Evolutionary conservation across 176 grass and related monocot species (phyloP), one percentile per base, ranked within the genome.

Genomic region (Otatea glauca): DNA sequence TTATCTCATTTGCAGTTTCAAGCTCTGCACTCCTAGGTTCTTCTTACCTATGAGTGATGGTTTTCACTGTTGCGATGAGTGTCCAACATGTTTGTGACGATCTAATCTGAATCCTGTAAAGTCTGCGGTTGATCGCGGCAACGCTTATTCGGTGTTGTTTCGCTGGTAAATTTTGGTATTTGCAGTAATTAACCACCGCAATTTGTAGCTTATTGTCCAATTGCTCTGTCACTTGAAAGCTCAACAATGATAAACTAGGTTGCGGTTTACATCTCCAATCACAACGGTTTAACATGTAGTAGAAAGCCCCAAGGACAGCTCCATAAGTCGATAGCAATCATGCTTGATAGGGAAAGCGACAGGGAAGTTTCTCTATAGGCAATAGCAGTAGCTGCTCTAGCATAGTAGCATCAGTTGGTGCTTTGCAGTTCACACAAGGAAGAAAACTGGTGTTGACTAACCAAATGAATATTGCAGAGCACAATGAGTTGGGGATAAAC

Each of bases 181-280:
- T 2, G 3, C 25, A 84, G 75, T 84, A 84, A 83, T 71, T 83
- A 81, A 79, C 59, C 11, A 68, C 75, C 48, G 48, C 68, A 41
- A 66, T 66, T 84, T 67, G 68, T 27, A 72, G 25, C 25, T 45
- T 72, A 58, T 54, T 58, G 37, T 37, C 75, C 58, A 49, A 20
- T 38, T 87, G 27, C 44, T 4, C 27, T 21, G 68, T 64, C 81
- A 67, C 47, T 39, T 38, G 87, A 89, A 80, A 89, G 87, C 87
- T 89, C 76, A 29, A 20, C 18, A 79, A 84, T 58, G 47, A 29
- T 84, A 84, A 84, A 79, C 1, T 72, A 79, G 55, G 56, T n/a
- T 72, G 45, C 29, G 16, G 44, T 78, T 77, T 41, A 56, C 50
- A 41, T 55, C 12, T 23, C 74, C 25, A 83, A 37, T 88, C 66